phyloP scores from a whole-genome alignment of 2,329 filamentous ascomycete genomes.

The Aotearoamyces nothofagi region DNA sequence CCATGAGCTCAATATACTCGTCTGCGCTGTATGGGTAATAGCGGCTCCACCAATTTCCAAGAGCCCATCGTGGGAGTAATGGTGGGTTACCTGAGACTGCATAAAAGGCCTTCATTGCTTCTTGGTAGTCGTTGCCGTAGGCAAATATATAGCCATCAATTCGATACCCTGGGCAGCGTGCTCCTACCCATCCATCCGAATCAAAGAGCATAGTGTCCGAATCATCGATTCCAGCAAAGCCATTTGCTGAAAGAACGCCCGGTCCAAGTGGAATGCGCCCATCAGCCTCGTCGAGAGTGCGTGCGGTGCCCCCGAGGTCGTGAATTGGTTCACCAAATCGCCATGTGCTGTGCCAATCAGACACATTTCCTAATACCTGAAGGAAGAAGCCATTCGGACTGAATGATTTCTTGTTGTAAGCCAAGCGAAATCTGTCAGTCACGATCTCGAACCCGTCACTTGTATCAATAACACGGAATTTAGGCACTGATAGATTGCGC shows the following conservation, averaged over 20 bases:
- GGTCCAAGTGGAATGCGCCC: constrained; percentile 32
- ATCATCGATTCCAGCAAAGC: constrained; percentile 38
- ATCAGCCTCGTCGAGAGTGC: constrained; percentile 38
- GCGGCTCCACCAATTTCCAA: constrained; percentile 53
- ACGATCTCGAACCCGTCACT: constrained; percentile 35
- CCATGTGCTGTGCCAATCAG: constrained; percentile 28
- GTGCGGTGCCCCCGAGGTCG: constrained; percentile 29
- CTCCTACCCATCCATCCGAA: constrained; percentile 32
- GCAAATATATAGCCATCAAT: constrained; percentile 44
- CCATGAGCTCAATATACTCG: constrained; percentile 41
- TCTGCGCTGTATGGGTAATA: constrained; percentile 41
- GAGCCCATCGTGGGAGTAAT: constrained; percentile 36
- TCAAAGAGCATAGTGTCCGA: constrained; percentile 40
- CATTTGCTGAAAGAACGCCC: constrained; percentile 33
- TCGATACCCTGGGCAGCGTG: constrained; percentile 26
- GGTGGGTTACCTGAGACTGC: constrained; percentile 39
- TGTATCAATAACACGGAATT: constrained; percentile 31
- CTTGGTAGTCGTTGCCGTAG: constrained; percentile 40
- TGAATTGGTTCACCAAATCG: constrained; percentile 30
- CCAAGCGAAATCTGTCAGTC: constrained; percentile 36
- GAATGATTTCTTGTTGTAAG: constrained; percentile 42
- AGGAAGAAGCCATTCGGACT: constrained; percentile 29
- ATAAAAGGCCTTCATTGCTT: constrained; percentile 37
- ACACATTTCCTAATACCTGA: constrained; percentile 6
- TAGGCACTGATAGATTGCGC: constrained; percentile 29